These are phyloP conservation scores for Microdochium paspali DNA, from an alignment of 2,329 filamentous ascomycete genomes.

Conservation along the genomic window DNA sequence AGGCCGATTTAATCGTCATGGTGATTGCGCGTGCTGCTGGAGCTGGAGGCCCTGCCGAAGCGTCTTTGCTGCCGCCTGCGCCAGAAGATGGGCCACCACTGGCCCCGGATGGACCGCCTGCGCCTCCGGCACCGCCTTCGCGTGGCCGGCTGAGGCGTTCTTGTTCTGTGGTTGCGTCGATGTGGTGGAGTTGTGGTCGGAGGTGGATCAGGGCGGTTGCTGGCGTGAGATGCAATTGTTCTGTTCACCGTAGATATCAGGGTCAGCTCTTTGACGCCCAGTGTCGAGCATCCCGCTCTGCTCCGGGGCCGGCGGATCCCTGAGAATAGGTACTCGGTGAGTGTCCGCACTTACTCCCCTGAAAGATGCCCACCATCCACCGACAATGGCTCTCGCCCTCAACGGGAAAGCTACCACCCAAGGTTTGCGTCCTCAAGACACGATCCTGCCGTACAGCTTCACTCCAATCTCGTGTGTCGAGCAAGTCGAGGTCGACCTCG, in stretches of 20 bases:
- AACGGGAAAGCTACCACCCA: conserved; percentile 71
- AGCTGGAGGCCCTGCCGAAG: conserved; percentile 22
- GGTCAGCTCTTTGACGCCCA: background rate
- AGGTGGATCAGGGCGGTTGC: conserved; percentile 79
- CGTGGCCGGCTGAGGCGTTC: conserved; percentile 40
- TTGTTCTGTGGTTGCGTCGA: conserved; percentile 75
- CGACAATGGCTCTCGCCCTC: conserved; percentile 54
- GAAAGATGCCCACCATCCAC: conserved; percentile 91
- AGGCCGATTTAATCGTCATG: conserved; percentile 73
- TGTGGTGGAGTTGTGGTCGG: conserved; percentile 83
- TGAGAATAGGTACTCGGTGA: no score
- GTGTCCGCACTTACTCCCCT: conserved; percentile 60
- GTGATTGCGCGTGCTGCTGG: conserved; percentile 67
- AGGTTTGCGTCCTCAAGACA: conserved; percentile 70
- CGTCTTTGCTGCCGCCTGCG: conserved; percentile 18
- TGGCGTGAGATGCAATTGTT: conserved; percentile 78
- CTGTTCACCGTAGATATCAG: conserved; percentile 28
- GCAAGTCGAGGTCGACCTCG: conserved; percentile 24
- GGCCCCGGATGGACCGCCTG: conserved; percentile 10
- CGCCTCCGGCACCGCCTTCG: conserved; percentile 19
- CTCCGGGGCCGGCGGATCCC: no score
- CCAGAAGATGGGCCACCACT: background rate
- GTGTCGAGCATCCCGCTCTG: no score
- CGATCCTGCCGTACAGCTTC: conserved; percentile 61
- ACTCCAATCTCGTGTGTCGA: conserved; percentile 51